Evolutionary conservation across 108 stramenopile species (phyloP).

Genomic region (Heterococcus sp.): DNA sequence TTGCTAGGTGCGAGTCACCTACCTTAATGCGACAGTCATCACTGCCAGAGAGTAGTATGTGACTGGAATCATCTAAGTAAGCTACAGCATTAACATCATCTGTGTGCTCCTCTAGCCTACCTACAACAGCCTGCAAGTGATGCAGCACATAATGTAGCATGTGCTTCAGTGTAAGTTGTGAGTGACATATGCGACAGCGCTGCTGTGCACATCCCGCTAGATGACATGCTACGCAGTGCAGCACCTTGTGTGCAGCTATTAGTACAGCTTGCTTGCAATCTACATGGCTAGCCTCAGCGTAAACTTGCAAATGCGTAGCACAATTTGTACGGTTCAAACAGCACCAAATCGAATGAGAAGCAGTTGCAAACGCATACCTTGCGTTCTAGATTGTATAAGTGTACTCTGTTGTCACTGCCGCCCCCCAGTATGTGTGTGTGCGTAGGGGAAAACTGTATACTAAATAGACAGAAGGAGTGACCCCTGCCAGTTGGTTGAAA

Average conservation of each 20-base stretch:
- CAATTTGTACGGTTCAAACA: no score
- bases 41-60: constrained; percentile 30
- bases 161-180: no score
- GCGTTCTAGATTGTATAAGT: constrained; percentile 45
- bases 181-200: no score
- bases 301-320: no score
- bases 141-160: no score
- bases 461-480: constrained; percentile 39
- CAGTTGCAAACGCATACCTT: neutral
- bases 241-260: no score
- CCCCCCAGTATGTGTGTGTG: constrained; percentile 39
- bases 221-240: no score
- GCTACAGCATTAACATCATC: constrained; percentile 49
- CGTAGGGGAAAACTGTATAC: constrained; percentile 40
- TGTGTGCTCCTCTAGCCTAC: constrained; percentile 12
- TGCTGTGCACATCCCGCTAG: no score
- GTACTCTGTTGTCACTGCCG: constrained; percentile 21
- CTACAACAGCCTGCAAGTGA: constrained; percentile 15
- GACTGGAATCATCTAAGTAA: constrained; percentile 10
- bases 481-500: constrained; percentile 5
- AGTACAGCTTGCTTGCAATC: no score
- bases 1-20: neutral
- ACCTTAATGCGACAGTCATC: constrained; percentile 42
- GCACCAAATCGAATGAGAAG: no score
- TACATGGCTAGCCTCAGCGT: no score